phyloP scores from a whole-genome alignment of 192 early-diverging fungal genomes.

The Entomortierella parvispora region DNA sequence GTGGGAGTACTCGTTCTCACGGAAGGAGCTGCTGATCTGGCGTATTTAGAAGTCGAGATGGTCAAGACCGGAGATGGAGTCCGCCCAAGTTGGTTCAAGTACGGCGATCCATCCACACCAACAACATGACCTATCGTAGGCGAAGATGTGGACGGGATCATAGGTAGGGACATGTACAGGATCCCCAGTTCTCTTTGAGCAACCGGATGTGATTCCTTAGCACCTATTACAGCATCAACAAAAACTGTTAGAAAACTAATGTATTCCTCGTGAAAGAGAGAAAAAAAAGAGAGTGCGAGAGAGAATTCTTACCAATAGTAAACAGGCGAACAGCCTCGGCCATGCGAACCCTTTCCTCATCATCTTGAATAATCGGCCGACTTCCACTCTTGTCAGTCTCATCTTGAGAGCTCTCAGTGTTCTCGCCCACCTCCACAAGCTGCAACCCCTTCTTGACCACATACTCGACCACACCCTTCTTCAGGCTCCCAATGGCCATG shows the following conservation, averaged over 20 bases:
- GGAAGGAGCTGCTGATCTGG: neutral
- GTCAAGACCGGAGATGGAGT: slow-evolving; percentile 19
- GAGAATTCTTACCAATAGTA: slow-evolving; percentile 46
- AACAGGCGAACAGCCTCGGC: slow-evolving; percentile 53
- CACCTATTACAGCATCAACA: slow-evolving; percentile 16
- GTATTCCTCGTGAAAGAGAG: neutral
- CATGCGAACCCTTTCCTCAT: slow-evolving; percentile 36
- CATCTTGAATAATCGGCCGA: slow-evolving; percentile 27
- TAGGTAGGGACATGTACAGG: slow-evolving; percentile 53
- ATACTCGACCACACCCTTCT: slow-evolving; percentile 48
- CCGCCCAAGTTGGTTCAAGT: slow-evolving; percentile 12
- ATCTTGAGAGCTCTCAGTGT: slow-evolving; percentile 2
- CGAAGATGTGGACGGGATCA: slow-evolving; percentile 42
- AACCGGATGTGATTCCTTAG: slow-evolving; percentile 51
- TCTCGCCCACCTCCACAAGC: slow-evolving; percentile 37
- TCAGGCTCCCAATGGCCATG: slow-evolving; percentile 46
- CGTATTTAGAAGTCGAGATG: slow-evolving; percentile 9
- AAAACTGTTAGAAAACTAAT: neutral
- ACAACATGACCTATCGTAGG: slow-evolving; percentile 20
- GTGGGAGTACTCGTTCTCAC: slow-evolving; percentile 27
- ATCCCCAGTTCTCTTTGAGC: slow-evolving; percentile 54
- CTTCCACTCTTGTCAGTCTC: slow-evolving; percentile 16
- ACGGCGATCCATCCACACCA: slow-evolving; percentile 16
- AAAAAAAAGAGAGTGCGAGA: neutral
- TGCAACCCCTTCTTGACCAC: slow-evolving; percentile 44